These are phyloP conservation scores for Pseudocercospora cruenta DNA, from an alignment of 2,329 filamentous ascomycete species.

Conservation along the genomic window DNA sequence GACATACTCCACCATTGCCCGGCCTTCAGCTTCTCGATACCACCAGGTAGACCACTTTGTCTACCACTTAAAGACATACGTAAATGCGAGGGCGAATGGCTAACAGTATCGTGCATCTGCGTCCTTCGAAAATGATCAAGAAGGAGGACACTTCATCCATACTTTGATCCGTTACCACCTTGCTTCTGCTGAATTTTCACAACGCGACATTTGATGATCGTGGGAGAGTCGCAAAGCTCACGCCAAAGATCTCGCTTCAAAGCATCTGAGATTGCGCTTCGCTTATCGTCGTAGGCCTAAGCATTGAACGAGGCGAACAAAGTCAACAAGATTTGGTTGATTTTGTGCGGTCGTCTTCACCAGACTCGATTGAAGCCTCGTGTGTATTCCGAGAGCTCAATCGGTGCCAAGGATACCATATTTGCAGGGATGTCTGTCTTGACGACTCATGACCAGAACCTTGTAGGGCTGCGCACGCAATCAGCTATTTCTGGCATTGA, in stretches of 20 bases:
- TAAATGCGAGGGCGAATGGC: too few species aligned
- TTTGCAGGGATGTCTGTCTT: background rate
- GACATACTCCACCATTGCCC: too few species aligned
- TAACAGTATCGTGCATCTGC: too few species aligned
- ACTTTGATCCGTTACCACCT: background rate
- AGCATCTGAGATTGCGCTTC: background rate
- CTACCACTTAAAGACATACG: too few species aligned
- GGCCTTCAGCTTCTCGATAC: too few species aligned
- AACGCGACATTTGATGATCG: background rate
- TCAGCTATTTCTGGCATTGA: background rate
- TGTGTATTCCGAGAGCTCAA: background rate
- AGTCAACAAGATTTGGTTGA: background rate
- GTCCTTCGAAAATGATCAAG: too few species aligned
- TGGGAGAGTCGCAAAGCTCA: background rate
- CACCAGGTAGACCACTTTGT: too few species aligned
- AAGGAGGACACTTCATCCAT: too few species aligned
- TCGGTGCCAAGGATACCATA: slow-evolving; percentile 3
- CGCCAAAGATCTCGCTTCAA: background rate
- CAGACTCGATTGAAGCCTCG: background rate
- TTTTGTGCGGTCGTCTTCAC: background rate
- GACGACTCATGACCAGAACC: background rate
- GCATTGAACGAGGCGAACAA: background rate
- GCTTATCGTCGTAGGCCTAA: background rate
- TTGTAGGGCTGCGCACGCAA: background rate
- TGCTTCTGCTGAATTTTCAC: background rate